Base-by-base conservation (phyloP, 345 rosid genomes). In the Punica granatum region DNA sequence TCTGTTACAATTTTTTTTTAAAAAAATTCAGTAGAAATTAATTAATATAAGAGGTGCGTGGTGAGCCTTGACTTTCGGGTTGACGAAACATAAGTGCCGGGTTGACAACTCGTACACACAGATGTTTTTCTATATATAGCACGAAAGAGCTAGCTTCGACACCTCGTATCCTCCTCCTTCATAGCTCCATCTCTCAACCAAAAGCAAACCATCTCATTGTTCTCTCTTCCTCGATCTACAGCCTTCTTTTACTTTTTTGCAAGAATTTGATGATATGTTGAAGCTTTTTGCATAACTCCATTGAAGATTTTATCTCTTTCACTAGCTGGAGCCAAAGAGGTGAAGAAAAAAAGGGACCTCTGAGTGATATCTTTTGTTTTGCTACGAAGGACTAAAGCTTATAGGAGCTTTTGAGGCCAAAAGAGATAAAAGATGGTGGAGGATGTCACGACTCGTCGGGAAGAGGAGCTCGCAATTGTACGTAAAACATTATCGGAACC, bases 111-210 rank as follows among this genome's bases (percentile, higher is more conserved):
- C 61, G n/a, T 11, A 12, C 11, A 30, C 18, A 26, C 4, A 28
- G 2, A 1, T 9, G 14, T 26, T 56, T 49, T 49, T 49, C 61
- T 56, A 26, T 30, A 56, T 56, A 56, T 56, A 28, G 61, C 18
- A 26, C 34, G 28, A 26, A 56, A 13, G 6, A 14, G 26, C 19
- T 11, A 37, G 25, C 8, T 21, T 26, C 34, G 18, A 56, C 61
- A 56, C 34, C 61, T 13, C 34, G 61, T 30, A 56, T 56, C 61
- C 61, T 56, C 34, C 61, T 56, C 61, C 61, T 30, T 23, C 58
- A 12, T 30, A 56, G 61, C 61, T 3, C 54, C 61, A 26, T 56
- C 61, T 51, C 58, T 23, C 23, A 23, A 51, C 58, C 58, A 51
- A 14, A 51, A 51, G 23, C 58, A 51, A 23, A 51, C 26, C 58